Conservation (phyloP, 345 rosid species). For the Theobroma cacao region DNA sequence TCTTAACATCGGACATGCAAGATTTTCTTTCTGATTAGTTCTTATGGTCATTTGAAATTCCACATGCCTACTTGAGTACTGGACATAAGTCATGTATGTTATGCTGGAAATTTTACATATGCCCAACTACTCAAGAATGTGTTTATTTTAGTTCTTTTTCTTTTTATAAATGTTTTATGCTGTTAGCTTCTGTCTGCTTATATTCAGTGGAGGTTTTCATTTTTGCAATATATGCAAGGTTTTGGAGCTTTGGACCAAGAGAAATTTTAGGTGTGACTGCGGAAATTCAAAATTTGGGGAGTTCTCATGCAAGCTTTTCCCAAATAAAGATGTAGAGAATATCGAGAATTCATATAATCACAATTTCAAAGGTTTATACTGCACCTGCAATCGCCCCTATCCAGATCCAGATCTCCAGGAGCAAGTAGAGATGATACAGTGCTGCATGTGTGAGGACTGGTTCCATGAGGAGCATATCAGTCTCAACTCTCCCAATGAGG, state of each 20-base stretch:
- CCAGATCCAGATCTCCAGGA: slow-evolving; percentile 91
- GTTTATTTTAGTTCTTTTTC: not conserved
- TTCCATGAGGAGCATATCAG: slow-evolving; percentile 94
- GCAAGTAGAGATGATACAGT: slow-evolving; percentile 95
- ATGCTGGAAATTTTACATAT: not conserved
- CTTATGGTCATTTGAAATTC: no score
- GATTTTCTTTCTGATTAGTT: not conserved
- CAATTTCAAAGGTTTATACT: slow-evolving; percentile 86
- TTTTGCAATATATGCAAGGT: slow-evolving; percentile 3
- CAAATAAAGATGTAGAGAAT: slow-evolving; percentile 77
- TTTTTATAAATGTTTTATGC: not conserved
- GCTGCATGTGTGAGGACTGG: slow-evolving; percentile 98
- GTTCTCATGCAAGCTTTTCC: slow-evolving; percentile 73
- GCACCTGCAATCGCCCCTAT: slow-evolving; percentile 77
- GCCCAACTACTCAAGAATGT: not conserved
- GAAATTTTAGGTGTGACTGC: slow-evolving; percentile 88
- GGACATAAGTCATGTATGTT: not conserved
- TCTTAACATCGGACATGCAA: not conserved
- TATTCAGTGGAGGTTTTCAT: not conserved
- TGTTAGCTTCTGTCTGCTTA: not conserved
- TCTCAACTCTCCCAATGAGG: slow-evolving; percentile 57
- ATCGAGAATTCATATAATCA: slow-evolving; percentile 78
- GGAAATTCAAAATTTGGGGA: slow-evolving; percentile 92
- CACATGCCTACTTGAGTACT: not conserved
- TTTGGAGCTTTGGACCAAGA: slow-evolving; percentile 97